Evolutionary conservation across 83 land plant species (phyloP).

Genomic region (Picea abies): DNA sequence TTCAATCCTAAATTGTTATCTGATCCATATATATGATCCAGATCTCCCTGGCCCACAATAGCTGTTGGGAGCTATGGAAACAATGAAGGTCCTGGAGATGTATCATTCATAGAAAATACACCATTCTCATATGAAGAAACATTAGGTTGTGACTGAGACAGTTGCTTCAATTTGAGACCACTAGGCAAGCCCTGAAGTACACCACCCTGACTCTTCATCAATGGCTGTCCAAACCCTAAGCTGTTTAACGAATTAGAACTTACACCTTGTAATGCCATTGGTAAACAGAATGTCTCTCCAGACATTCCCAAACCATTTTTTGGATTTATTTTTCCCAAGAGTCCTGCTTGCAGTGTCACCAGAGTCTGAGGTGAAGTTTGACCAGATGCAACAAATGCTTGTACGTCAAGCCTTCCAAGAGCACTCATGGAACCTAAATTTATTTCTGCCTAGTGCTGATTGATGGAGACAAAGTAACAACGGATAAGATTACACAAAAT

Average conservation of each 20-base stretch:
- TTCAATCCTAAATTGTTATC: slow-evolving; percentile 28
- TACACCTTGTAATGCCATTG: slow-evolving; percentile 31
- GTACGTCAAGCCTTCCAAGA: slow-evolving; percentile 48
- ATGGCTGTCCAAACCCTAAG: slow-evolving; percentile 43
- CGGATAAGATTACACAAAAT: no score
- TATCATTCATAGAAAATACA: slow-evolving; percentile 18
- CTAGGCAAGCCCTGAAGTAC: slow-evolving; percentile 12
- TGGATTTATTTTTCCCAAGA: slow-evolving; percentile 36
- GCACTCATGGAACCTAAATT: slow-evolving; percentile 28
- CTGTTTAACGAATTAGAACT: slow-evolving; percentile 39
- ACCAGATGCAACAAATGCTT: slow-evolving; percentile 60
- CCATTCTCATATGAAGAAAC: neutral
- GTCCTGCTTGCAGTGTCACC: slow-evolving; percentile 56
- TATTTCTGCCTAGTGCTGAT: no score
- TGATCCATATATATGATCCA: slow-evolving; percentile 9
- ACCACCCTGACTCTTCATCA: slow-evolving; percentile 37
- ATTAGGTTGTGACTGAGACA: slow-evolving; percentile 19
- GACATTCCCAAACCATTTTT: slow-evolving; percentile 30
- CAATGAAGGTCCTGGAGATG: slow-evolving; percentile 26
- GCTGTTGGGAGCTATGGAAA: slow-evolving; percentile 36
- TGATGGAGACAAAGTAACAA: no score
- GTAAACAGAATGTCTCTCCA: slow-evolving; percentile 37
- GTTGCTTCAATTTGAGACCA: slow-evolving; percentile 20
- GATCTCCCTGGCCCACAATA: neutral
- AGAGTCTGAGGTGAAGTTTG: slow-evolving; percentile 61